Conservation (phyloP, 768 basidiomycete species). For the Rhodosporidiobolus odoratus region DNA sequence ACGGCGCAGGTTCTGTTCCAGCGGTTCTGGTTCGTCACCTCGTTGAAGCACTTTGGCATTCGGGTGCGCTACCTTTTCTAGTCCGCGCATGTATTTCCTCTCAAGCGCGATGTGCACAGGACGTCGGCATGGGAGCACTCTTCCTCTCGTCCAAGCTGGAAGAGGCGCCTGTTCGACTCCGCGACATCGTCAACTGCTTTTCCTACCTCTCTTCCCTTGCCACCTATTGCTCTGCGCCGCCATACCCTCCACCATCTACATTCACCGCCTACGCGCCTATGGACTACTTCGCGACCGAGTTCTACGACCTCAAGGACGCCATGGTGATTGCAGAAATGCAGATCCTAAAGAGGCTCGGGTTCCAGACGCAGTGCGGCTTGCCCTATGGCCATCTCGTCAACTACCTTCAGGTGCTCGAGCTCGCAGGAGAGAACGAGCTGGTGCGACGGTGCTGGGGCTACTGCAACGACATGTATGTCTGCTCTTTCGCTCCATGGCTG, state of each 20-base stretch:
- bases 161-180: conserved; percentile 82
- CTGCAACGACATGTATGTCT: conserved; percentile 84
- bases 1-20: conserved; percentile 95
- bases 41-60: conserved; percentile 89
- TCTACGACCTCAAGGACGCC: conserved; percentile 91
- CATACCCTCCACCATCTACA: conserved; percentile 10
- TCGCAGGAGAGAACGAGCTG: conserved; percentile 64
- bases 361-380: conserved; percentile 85
- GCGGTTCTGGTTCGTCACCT: conserved; percentile 91
- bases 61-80: conserved; percentile 57
- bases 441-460: conserved; percentile 86
- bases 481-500: not conserved
- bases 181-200: conserved; percentile 91
- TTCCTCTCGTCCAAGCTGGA: conserved; percentile 86
- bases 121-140: conserved; percentile 80
- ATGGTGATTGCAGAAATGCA: conserved; percentile 96
- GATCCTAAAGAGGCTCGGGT: conserved; percentile 87
- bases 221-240: conserved; percentile 17
- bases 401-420: conserved; percentile 82
- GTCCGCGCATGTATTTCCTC: not conserved
- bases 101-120: conserved; percentile 51
- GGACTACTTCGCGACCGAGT: conserved; percentile 80
- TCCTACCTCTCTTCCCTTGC: conserved; percentile 59
- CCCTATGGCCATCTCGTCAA: conserved; percentile 93
- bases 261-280: conserved; percentile 62